phyloP scores from a whole-genome alignment of 306 rosid species.

The Biancaea sappan region DNA sequence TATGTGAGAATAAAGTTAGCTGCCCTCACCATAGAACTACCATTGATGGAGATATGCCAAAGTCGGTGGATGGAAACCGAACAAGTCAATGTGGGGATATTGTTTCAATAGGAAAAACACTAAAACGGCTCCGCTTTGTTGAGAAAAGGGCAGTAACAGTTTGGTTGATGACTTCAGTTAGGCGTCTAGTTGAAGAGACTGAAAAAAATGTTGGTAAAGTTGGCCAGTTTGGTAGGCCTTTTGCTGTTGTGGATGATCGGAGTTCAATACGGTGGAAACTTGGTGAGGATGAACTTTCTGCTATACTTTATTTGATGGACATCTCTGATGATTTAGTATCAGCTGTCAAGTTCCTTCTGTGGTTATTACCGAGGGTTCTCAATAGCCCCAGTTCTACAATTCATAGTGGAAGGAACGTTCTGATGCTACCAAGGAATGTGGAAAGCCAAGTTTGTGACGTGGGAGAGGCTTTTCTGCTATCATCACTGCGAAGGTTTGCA shows the following conservation, averaged over 20 bases:
- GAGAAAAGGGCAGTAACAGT: slow-evolving; percentile 69
- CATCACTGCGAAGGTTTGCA: slow-evolving; percentile 80
- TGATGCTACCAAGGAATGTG: slow-evolving; percentile 60
- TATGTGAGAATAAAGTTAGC: slow-evolving; percentile 76
- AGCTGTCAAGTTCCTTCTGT: slow-evolving; percentile 80
- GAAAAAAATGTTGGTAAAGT: slow-evolving; percentile 68
- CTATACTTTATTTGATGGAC: slow-evolving; percentile 78
- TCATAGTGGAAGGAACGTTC: slow-evolving; percentile 67
- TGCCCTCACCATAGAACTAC: slow-evolving; percentile 90
- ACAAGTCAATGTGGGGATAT: slow-evolving; percentile 54
- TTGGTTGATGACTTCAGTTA: slow-evolving; percentile 71
- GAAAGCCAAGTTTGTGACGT: slow-evolving; percentile 80
- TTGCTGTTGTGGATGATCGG: slow-evolving; percentile 60
- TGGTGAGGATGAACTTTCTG: slow-evolving; percentile 84
- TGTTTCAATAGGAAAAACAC: slow-evolving; percentile 65
- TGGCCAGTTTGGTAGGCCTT: slow-evolving; percentile 76
- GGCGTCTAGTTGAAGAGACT: slow-evolving; percentile 73
- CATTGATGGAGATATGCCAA: slow-evolving; percentile 61
- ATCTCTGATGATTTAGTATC: slow-evolving; percentile 73
- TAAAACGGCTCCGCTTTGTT: slow-evolving; percentile 65
- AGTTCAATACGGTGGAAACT: slow-evolving; percentile 76
- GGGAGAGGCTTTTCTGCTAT: slow-evolving; percentile 79
- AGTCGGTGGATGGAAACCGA: slow-evolving; percentile 54
- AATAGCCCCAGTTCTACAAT: slow-evolving; percentile 64
- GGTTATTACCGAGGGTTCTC: slow-evolving; percentile 79